Base-by-base conservation (phyloP, 768 basidiomycete genomes). In the Dioszegia aurantiaca region DNA sequence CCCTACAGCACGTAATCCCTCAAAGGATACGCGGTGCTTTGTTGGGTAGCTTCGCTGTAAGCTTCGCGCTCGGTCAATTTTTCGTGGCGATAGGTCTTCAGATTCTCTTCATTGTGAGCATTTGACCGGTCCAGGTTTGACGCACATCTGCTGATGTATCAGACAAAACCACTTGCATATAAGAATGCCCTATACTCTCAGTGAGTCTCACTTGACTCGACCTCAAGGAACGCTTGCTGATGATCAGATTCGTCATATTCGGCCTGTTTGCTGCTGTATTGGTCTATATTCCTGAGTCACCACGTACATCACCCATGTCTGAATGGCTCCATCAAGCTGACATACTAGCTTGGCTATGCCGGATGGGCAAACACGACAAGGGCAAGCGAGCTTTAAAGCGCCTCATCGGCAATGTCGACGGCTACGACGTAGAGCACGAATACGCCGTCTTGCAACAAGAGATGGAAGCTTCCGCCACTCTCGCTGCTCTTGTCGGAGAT, bases 371-470 rank as follows among this genome's bases (percentile, higher is more conserved):
- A 16, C 55, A 59, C 43, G 53, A 59, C 16, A 59, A 58, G 8
- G 60, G 52, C 21, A 61, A 65, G 26, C 36, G 42, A 6, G 46
- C 53, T 41, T 36, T 61, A 2, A 6, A 21, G 2, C 17, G 45
- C 14, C 28, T 65, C 0, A 46, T 59, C 43, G 55, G 57, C 9
- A 48, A 51, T 21, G 64, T 67, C 16, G 55, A 60, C 6, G 65
- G 65, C 9, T 67, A 63, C 42, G 61, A 67, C 37, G 41, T 63
- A 27, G 65, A 66, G 12, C 23, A 54, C 36, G 58, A 67, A 36
- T 67, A 61, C 31, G 44, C 55, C 2, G 56, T 62, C 37, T 9
- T 63, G 6, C 52, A 53, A 37, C 43, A 56, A 27, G 60, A 61
- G 28, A 52, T 53, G 23, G 51, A 52, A 16, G 17, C 16, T 4